Conservation (phyloP, 495 filamentous ascomycete species). For the Tuber borchii region DNA sequence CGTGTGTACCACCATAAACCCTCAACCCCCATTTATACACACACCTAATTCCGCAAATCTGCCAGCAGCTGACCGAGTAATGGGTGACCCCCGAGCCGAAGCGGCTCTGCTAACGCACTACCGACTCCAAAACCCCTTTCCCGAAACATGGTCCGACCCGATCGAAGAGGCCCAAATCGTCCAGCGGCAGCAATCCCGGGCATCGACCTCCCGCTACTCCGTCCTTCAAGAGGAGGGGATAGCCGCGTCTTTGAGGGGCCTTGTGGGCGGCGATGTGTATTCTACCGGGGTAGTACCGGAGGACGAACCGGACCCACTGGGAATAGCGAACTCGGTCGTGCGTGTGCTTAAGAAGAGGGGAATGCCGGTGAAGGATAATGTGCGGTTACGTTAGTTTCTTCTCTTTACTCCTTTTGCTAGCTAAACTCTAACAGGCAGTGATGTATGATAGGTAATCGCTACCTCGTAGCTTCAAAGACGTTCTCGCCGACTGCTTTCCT, state of each 20-base stretch:
- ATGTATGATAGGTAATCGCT: constrained; percentile 63
- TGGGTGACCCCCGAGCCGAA: constrained; percentile 46
- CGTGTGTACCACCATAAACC: neutral
- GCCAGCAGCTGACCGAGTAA: constrained; percentile 7
- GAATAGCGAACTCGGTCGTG: constrained; percentile 74
- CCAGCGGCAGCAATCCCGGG: constrained; percentile 33
- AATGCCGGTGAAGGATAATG: constrained; percentile 77
- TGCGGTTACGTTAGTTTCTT: constrained; percentile 58
- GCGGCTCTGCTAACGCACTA: constrained; percentile 80
- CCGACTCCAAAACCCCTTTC: constrained; percentile 71
- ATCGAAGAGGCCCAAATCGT: constrained; percentile 38
- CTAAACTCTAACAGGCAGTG: constrained; percentile 12
- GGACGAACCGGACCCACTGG: constrained; percentile 88
- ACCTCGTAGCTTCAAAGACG: constrained; percentile 87
- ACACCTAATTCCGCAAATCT: neutral
- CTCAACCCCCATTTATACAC: neutral
- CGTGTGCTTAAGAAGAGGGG: constrained; percentile 66
- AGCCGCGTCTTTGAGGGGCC: constrained; percentile 35
- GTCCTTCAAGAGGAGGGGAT: constrained; percentile 40
- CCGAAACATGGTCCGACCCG: constrained; percentile 70
- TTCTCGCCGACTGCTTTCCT: constrained; percentile 90
- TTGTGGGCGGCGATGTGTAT: constrained; percentile 26
- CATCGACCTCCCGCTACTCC: constrained; percentile 41
- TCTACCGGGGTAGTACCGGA: constrained; percentile 53
- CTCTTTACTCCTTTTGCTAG: constrained; percentile 7